Evolutionary conservation across 352 stramenopile species (phyloP), one percentile per base, ranked within the genome.

Genomic region (Pythium coloratum): DNA sequence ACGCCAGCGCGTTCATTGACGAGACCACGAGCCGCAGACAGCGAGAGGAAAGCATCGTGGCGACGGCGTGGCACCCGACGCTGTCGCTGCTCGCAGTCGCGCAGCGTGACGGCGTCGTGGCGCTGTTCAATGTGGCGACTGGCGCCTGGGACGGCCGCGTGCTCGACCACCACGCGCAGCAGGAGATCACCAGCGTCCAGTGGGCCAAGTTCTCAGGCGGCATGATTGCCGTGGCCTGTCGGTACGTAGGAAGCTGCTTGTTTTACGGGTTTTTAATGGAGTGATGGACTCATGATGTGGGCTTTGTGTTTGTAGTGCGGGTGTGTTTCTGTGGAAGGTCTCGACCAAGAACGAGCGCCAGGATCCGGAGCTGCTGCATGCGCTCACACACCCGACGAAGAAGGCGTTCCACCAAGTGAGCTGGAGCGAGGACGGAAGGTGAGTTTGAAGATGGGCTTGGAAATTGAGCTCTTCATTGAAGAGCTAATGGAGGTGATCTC

Each of bases 401-500:
- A 76, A 38, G 18, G 33, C 64, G 1, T 90, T 92, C 56, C 69
- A 73, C 33, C 73, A 91, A 64, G 66, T 86, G 58, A 80, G 66
- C 70, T 94, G 86, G 86, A 92, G 82, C 55, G 81, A 75, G 7
- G 86, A 94, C 34, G 86, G 86, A 51, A 87, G 75, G 76, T 82
- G 7, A 5, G 36, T 44, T 12, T 10, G 10, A 12, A 38, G 33
- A 50, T 24, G 20, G 20, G 20, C 20, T 24, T 24, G 20, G 20
- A 24, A 24, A 24, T 0, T 24, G 20, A 24, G 20, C 20, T 24
- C 20, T 24, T 24, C 20, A 24, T 24, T 24, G 20, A 24, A 4
- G 42, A 50, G 28, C 28, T 57, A 13, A 26, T 24, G 13, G 61
- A 44, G 13, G 2, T 44, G 7, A 44, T 5, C 14, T 6, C 16